A percentile compares a stretch with the other conserved stretches of the same genome.
These are phyloP conservation scores for Pythium dissimile DNA, from an alignment of 352 stramenopile species.

Conservation along the genomic window DNA sequence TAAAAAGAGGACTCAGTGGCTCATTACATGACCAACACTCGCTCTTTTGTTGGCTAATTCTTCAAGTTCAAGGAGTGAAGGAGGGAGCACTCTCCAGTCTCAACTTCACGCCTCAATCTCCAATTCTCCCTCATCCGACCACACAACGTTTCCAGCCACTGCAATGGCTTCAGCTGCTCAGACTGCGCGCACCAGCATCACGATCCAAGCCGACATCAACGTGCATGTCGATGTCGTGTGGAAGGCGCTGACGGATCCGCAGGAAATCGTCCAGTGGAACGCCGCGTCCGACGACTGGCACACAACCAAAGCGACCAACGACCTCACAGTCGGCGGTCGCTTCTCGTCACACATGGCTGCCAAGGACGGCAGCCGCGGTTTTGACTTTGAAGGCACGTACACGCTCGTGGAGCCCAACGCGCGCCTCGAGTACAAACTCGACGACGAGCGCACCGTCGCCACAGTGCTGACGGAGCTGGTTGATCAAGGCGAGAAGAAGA, in stretches of 20 bases:
- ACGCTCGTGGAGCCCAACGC: neutral
- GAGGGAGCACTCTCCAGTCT: neutral
- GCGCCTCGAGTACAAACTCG: conserved; percentile 10
- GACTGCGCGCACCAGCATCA: conserved; percentile 1
- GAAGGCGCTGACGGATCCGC: conserved; percentile 5
- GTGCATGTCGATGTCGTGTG: conserved; percentile 4
- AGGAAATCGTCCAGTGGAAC: conserved; percentile 18
- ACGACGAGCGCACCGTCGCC: neutral
- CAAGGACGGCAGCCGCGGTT: conserved; percentile 11
- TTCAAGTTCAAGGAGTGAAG: too few relatives aligned
- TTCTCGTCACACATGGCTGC: conserved; percentile 17
- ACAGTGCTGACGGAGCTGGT: neutral
- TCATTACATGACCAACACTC: too few relatives aligned
- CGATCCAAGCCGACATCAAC: conserved; percentile 4
- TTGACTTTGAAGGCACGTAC: conserved; percentile 13
- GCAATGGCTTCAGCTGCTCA: too few relatives aligned
- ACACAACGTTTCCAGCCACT: too few relatives aligned
- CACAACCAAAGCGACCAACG: conserved; percentile 11
- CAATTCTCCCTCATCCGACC: neutral
- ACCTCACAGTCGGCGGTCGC: conserved; percentile 7
- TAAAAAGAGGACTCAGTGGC: too few relatives aligned
- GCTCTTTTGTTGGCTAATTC: too few relatives aligned
- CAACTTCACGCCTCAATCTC: neutral
- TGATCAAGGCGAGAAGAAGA: conserved; percentile 6
- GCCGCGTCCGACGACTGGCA: conserved; percentile 19